Conservation (phyloP, 2,329 filamentous ascomycete genomes). For the Fusarium sulawesiense region DNA sequence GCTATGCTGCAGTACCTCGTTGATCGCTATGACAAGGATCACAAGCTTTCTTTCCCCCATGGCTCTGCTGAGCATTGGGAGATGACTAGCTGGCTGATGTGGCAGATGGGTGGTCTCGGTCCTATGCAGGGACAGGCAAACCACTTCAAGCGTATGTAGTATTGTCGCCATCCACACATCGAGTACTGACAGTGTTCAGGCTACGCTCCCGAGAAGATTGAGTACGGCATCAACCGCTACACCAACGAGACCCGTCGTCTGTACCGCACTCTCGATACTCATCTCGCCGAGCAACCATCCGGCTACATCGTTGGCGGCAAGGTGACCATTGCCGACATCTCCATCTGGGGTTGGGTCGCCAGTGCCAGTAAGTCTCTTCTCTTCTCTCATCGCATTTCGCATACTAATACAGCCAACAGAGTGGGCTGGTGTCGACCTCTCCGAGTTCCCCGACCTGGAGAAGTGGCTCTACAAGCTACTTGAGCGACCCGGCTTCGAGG, state of each 20-base stretch:
- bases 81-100: slow-evolving; percentile 80
- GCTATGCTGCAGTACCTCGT: slow-evolving; percentile 87
- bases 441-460: slow-evolving; percentile 80
- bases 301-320: slow-evolving; percentile 75
- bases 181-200: slow-evolving; percentile 48
- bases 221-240: slow-evolving; percentile 86
- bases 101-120: slow-evolving; percentile 82
- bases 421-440: slow-evolving; percentile 66
- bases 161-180: fast-evolving
- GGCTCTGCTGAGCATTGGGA: slow-evolving; percentile 82
- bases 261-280: slow-evolving; percentile 80
- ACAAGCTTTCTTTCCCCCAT: slow-evolving; percentile 83
- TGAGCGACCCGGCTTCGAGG: slow-evolving; percentile 77
- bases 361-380: slow-evolving; percentile 53
- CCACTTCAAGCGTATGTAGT: slow-evolving; percentile 75
- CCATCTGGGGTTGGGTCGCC: slow-evolving; percentile 83
- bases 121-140: slow-evolving; percentile 87
- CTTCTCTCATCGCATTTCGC: fast-evolving
- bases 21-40: slow-evolving; percentile 81
- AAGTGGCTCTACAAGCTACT: slow-evolving; percentile 81
- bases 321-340: slow-evolving; percentile 81
- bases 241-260: slow-evolving; percentile 85
- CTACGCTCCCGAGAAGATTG: slow-evolving; percentile 84
- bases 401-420: slow-evolving; percentile 39
- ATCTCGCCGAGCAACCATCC: slow-evolving; percentile 68